A percentile compares a stretch with the other conserved stretches of the same genome.
Conservation (phyloP, 1,139 yeast species). For the Candida neerlandica region DNA sequence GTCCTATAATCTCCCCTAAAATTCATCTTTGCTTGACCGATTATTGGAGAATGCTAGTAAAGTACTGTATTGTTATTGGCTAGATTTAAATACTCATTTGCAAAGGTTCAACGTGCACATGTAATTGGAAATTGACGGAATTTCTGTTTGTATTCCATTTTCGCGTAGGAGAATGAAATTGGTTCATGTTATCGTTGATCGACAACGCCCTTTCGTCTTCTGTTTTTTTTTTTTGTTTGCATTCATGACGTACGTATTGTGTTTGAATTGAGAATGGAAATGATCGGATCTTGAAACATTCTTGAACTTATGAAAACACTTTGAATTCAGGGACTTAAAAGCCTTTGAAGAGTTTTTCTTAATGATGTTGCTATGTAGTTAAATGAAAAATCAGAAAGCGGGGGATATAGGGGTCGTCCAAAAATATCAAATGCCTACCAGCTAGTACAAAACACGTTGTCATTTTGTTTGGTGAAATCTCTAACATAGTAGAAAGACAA, state of each 20-base stretch:
- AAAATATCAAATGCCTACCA: no score
- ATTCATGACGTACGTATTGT: background rate
- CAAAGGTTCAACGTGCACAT: background rate
- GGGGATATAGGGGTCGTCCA: no score
- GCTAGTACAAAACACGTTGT: no score
- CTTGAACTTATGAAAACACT: background rate
- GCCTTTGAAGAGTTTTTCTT: background rate
- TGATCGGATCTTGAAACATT: background rate
- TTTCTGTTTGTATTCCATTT: no score
- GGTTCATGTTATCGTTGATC: background rate
- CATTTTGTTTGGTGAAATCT: no score
- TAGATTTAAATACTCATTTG: background rate
- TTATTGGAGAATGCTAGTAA: background rate
- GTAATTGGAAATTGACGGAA: background rate
- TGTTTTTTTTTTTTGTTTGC: background rate
- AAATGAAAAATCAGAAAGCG: no score
- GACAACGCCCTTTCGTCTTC: background rate
- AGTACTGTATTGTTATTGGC: background rate
- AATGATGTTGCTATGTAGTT: background rate
- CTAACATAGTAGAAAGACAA: no score
- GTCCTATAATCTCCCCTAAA: background rate
- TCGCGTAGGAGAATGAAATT: background rate
- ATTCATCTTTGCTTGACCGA: background rate
- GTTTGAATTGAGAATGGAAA: background rate
- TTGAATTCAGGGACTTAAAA: background rate